Conservation (phyloP, 345 rosid genomes). For the Bruguiera parviflora region DNA sequence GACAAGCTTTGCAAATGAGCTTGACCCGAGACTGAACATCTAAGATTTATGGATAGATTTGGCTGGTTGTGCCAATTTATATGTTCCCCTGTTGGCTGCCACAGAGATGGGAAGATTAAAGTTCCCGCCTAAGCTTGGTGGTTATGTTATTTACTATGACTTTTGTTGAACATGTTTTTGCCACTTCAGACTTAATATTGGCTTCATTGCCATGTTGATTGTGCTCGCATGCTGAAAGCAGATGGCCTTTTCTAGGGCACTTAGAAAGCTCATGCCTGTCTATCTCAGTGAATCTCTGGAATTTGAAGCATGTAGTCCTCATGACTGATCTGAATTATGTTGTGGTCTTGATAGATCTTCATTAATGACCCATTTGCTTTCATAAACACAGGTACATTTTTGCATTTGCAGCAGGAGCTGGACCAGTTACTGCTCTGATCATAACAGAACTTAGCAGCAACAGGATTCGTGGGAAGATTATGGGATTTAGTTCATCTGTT, state of each 20-base stretch:
- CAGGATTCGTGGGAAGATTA: conserved; percentile 67
- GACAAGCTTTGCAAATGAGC: too few relatives aligned
- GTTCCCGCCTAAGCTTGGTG: too few relatives aligned
- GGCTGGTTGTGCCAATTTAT: too few relatives aligned
- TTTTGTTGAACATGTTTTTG: too few relatives aligned
- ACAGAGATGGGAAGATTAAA: too few relatives aligned
- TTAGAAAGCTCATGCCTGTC: background rate
- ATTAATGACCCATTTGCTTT: background rate
- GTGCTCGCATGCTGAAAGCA: background rate
- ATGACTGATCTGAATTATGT: too few relatives aligned
- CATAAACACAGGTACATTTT: conserved; percentile 53
- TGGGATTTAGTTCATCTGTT: conserved; percentile 68
- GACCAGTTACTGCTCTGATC: conserved; percentile 71
- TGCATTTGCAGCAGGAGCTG: conserved; percentile 68
- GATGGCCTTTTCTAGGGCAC: background rate
- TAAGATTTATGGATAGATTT: too few relatives aligned
- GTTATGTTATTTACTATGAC: too few relatives aligned
- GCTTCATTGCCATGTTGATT: background rate
- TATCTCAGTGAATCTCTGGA: background rate
- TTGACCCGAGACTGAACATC: too few relatives aligned
- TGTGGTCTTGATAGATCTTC: background rate
- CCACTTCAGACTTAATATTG: too few relatives aligned
- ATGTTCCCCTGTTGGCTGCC: too few relatives aligned
- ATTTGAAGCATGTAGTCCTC: background rate
- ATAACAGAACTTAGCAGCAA: conserved; percentile 73